phyloP scores from a whole-genome alignment of 2,329 filamentous ascomycete species.

The Paecilomyces niveus region DNA sequence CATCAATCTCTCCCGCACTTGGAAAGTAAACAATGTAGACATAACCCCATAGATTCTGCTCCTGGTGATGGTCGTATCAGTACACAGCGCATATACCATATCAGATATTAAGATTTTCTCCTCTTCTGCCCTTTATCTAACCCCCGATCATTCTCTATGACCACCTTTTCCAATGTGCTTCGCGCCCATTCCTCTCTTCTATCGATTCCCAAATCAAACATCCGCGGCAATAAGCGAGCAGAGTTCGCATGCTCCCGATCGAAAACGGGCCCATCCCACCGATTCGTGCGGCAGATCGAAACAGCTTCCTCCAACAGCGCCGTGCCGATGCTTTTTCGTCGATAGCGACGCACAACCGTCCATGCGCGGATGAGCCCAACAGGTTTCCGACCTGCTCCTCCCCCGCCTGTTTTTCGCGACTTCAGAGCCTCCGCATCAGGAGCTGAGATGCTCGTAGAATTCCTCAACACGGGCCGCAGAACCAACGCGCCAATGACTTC shows the following conservation, averaged over 20 bases:
- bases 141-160: conserved; percentile 4
- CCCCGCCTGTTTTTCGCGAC: not conserved
- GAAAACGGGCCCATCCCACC: conserved; percentile 64
- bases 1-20: too few species aligned
- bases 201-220: conserved; percentile 57
- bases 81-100: not conserved
- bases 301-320: conserved; percentile 69
- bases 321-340: conserved; percentile 63
- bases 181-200: conserved; percentile 51
- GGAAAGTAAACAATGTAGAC: too few species aligned
- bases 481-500: conserved; percentile 66
- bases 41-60: too few species aligned
- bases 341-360: conserved; percentile 66
- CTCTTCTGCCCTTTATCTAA: not conserved
- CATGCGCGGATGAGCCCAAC: conserved; percentile 63
- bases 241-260: conserved; percentile 72
- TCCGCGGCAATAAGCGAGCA: conserved; percentile 51
- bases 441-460: conserved; percentile 2
- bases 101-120: not conserved
- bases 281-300: conserved; percentile 57
- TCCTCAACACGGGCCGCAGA: conserved; percentile 30
- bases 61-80: too few species aligned
- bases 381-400: conserved; percentile 8
- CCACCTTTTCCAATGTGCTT: conserved; percentile 27
- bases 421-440: conserved; percentile 4